These are phyloP conservation scores for Penicillium sp. DNA, from an alignment of 2,329 filamentous ascomycete genomes.

Conservation along the genomic window DNA sequence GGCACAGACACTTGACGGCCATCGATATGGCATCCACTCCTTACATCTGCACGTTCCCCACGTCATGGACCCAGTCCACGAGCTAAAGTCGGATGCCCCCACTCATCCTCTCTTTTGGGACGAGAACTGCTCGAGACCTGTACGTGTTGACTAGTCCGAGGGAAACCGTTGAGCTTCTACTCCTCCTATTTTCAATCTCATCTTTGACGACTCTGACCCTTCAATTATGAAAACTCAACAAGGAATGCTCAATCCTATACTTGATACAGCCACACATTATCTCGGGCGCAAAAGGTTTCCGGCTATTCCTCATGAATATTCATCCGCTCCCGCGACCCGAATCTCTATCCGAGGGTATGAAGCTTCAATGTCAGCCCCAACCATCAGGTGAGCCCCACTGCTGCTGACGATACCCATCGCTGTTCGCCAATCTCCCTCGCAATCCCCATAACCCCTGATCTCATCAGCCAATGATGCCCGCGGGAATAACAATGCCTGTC, in stretches of 20 bases:
- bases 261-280: not conserved
- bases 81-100: conserved; percentile 27
- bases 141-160: conserved; percentile 10
- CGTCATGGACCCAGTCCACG: conserved; percentile 23
- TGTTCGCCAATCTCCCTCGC: not conserved
- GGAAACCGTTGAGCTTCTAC: conserved; percentile 13
- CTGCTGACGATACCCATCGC: not conserved
- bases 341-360: conserved; percentile 13
- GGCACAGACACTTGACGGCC: not conserved
- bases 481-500: conserved; percentile 12
- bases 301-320: conserved; percentile 27
- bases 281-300: not conserved
- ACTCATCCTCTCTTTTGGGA: conserved; percentile 13
- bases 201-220: not conserved
- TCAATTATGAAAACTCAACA: not conserved
- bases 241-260: not conserved
- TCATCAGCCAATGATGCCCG: conserved; percentile 14
- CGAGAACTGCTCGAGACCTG: conserved; percentile 25
- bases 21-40: conserved; percentile 1
- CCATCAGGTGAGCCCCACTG: conserved; percentile 8
- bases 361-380: not conserved
- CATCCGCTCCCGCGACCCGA: conserved; percentile 20
- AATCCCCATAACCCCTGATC: not conserved
- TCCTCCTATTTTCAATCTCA: not conserved
- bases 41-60: conserved; percentile 8